Evolutionary conservation across 306 rosid genomes (phyloP), one percentile per base, ranked within the genome.

Genomic region (Inga laurina): DNA sequence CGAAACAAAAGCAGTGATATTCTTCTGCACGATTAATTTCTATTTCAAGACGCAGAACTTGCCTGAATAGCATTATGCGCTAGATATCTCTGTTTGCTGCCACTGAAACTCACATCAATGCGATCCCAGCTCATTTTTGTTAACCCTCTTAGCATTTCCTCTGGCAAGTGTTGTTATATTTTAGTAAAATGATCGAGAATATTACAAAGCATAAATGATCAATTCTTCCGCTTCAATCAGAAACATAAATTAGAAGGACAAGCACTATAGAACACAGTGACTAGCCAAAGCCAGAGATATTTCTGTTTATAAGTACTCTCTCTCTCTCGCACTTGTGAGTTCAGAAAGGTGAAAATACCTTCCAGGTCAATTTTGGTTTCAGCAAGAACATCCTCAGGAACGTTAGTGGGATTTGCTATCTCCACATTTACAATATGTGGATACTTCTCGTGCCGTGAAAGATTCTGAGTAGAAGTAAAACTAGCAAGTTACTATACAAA

Each of bases 11-110:
- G 43, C 43, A 30, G 14, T 65, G 66, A 2, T 5, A 14, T 30
- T 65, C 70, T 34, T 62, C 19, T 4, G 37, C 37, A 62, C 18
- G 10, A 39, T 24, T 54, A 45, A 59, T 68, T 72, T 72, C 37
- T 45, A 69, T 45, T 82, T 79, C 82, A 82, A 41, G 66, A 78
- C 51, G 62, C 35, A 68, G 21, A 67, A 79, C 88, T 88, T 84
- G 88, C 99, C 99, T 92, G 99, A 87, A 96, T 93, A 77, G 97
- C 85, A 57, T 41, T 86, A 77, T 96, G 99, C 3, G 99, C 99
- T 0, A 90, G 79, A 84, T n/a, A 79, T 77, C 81, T 90, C 87
- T 91, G 98, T 82, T 54, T 87, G 75, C 88, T 91, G 70, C 93
- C 88, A 12, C 86, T 84, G 80, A 96, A 96, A 84, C 85, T 90